These are phyloP conservation scores for Chlamydomonas schloesseri DNA, from an alignment of 139 green algal species.

Conservation along the genomic window DNA sequence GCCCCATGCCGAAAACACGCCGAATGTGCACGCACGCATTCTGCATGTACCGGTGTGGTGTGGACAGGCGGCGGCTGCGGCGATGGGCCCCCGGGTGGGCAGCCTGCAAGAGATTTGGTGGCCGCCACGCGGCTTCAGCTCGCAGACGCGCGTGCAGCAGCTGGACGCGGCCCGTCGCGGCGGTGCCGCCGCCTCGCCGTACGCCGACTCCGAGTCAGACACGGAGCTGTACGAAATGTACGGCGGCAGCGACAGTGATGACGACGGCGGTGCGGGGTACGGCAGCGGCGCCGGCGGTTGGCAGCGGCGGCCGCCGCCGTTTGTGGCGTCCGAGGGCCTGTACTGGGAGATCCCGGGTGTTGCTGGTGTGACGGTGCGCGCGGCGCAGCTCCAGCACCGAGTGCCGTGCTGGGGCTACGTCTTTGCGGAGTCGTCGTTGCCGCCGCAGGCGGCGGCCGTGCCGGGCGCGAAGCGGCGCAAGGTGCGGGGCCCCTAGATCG, in stretches of 20 bases:
- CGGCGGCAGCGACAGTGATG: slow-evolving; percentile 8
- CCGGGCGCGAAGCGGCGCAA: neutral
- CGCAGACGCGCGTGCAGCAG: neutral
- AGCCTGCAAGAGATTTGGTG: slow-evolving; percentile 34
- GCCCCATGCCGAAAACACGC: too few species aligned
- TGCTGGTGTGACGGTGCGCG: slow-evolving; percentile 25
- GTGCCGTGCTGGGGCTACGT: slow-evolving; percentile 85
- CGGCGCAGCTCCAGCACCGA: slow-evolving; percentile 85
- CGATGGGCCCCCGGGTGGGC: slow-evolving; percentile 5
- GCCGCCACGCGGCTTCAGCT: neutral
- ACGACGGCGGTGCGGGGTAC: neutral
- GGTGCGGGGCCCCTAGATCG: too few species aligned
- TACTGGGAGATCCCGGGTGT: slow-evolving; percentile 41
- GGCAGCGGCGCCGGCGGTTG: neutral
- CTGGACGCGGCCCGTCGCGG: neutral
- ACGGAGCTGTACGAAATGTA: neutral
- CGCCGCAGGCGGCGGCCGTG: neutral
- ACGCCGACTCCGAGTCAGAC: neutral
- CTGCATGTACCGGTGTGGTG: neutral
- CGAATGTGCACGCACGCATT: too few species aligned
- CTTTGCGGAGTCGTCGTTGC: slow-evolving; percentile 9
- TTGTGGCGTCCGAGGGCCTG: slow-evolving; percentile 47
- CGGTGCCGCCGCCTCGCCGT: neutral
- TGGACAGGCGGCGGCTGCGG: slow-evolving; percentile 21
- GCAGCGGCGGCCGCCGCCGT: slow-evolving; percentile 34